Conservation (phyloP, 148 eudicot species). For the Chenopodium suecicum region DNA sequence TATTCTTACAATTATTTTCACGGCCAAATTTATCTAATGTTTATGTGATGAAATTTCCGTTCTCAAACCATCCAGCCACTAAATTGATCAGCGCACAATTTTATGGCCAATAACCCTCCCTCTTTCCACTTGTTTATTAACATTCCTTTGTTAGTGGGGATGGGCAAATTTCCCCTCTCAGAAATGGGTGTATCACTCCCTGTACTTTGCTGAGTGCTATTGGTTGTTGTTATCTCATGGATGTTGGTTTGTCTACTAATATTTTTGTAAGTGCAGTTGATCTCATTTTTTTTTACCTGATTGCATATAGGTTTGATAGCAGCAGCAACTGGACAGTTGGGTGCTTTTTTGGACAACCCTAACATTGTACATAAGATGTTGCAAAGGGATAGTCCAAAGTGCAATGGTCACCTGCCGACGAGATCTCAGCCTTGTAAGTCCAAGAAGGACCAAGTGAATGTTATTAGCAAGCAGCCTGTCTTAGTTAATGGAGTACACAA, state of each 20-base stretch:
- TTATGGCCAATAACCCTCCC: background rate
- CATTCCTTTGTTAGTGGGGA: background rate
- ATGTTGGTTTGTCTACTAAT: background rate
- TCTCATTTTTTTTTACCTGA: background rate
- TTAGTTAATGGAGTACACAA: conserved; percentile 9
- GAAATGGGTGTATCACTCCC: background rate
- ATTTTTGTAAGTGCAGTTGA: background rate
- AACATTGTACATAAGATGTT: conserved; percentile 9
- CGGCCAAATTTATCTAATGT: background rate
- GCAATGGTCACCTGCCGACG: conserved; percentile 36
- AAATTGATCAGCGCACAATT: background rate
- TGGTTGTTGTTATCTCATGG: background rate
- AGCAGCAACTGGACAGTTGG: conserved; percentile 79
- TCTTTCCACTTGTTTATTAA: background rate
- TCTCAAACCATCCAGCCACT: background rate
- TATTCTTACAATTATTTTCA: no score
- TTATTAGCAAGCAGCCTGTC: conserved; percentile 20
- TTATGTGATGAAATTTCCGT: background rate
- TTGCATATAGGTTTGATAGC: conserved; percentile 69
- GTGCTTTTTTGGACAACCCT: conserved; percentile 39
- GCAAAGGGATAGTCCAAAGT: conserved; percentile 27
- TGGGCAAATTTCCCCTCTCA: no score
- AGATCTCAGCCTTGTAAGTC: conserved; percentile 37
- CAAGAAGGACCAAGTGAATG: conserved; percentile 27
- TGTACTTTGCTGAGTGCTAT: background rate